Conservation (phyloP, 2,329 filamentous ascomycete genomes). For the Knufia fluminis region DNA sequence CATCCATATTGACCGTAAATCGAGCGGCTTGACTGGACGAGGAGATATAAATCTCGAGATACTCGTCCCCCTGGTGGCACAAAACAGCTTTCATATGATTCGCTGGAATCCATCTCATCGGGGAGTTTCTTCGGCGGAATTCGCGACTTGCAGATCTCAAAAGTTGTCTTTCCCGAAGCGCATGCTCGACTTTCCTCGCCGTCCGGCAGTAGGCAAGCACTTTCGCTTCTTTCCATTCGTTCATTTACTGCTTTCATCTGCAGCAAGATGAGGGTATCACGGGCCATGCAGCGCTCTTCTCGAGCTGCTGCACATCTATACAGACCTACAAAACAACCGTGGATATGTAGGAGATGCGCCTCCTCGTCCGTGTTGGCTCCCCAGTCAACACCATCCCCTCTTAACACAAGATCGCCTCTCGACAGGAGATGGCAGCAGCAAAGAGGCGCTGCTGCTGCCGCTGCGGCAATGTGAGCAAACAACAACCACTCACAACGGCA, state of each 20-base stretch:
- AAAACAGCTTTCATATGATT: too few relatives aligned
- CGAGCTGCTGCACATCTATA: slow-evolving; percentile 28
- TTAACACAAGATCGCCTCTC: slow-evolving; percentile 25
- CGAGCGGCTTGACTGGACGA: too few relatives aligned
- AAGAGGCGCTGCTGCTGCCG: slow-evolving; percentile 34
- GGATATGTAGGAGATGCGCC: slow-evolving; percentile 32
- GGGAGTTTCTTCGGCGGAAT: background rate
- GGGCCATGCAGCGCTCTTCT: slow-evolving; percentile 20
- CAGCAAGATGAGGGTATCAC: slow-evolving; percentile 20
- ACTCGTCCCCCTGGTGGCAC: too few relatives aligned
- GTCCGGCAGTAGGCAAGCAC: background rate
- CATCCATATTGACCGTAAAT: too few relatives aligned
- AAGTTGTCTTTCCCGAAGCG: background rate
- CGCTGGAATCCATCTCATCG: too few relatives aligned
- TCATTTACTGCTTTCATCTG: slow-evolving; percentile 3
- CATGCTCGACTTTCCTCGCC: slow-evolving; percentile 1
- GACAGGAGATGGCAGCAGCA: slow-evolving; percentile 34
- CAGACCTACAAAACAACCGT: slow-evolving; percentile 29
- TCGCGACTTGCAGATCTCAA: background rate
- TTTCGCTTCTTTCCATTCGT: slow-evolving; percentile 4
- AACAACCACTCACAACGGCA: background rate
- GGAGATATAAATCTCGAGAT: too few relatives aligned
- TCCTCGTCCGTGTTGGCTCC: slow-evolving; percentile 26
- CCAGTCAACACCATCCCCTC: slow-evolving; percentile 13
- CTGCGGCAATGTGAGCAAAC: slow-evolving; percentile 35